Percentiles rank a stretch among this genome's conserved stretches.
Evolutionary conservation across 108 stramenopile genomes (phyloP).

Genomic region (Fragilaria crotonensis): DNA sequence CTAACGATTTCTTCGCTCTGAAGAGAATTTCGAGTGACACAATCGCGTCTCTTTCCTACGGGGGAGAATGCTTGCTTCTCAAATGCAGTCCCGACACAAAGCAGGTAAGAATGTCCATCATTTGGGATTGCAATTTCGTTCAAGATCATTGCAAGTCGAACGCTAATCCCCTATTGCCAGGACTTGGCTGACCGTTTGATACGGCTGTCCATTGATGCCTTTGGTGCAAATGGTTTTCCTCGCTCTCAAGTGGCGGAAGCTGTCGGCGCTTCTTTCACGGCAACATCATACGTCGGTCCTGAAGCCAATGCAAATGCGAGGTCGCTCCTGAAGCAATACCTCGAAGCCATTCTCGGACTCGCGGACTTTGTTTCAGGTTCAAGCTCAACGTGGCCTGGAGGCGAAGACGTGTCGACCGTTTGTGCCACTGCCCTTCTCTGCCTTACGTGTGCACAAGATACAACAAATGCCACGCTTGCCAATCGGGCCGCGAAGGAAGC

Average conservation of each 20-base stretch:
- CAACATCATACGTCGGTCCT: conserved; percentile 76
- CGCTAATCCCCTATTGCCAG: too few species aligned
- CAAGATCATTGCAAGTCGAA: too few species aligned
- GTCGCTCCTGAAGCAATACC: conserved; percentile 57
- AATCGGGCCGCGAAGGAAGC: conserved; percentile 72
- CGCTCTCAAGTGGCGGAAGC: conserved; percentile 78
- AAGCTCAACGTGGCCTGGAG: conserved; percentile 37
- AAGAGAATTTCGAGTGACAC: conserved; percentile 4
- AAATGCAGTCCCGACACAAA: conserved; percentile 47
- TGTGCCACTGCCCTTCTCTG: conserved; percentile 68
- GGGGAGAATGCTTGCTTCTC: conserved; percentile 57
- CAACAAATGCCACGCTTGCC: conserved; percentile 59
- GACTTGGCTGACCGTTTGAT: conserved; percentile 82
- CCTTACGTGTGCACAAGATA: conserved; percentile 53
- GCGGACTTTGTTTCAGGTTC: conserved; percentile 52
- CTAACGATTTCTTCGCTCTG: conserved; percentile 77
- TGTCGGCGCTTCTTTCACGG: conserved; percentile 64
- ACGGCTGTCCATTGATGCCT: conserved; percentile 79
- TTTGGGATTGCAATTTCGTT: conserved; percentile 1
- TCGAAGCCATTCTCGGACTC: conserved; percentile 71
- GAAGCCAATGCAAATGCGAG: conserved; percentile 53
- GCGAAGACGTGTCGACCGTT: conserved; percentile 29
- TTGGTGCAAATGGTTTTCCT: conserved; percentile 82
- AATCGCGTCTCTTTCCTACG: conserved; percentile 51
- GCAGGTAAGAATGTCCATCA: conserved; percentile 20